Conservation (phyloP, 1,139 yeast genomes). For the Magnusiomyces magnusii region DNA sequence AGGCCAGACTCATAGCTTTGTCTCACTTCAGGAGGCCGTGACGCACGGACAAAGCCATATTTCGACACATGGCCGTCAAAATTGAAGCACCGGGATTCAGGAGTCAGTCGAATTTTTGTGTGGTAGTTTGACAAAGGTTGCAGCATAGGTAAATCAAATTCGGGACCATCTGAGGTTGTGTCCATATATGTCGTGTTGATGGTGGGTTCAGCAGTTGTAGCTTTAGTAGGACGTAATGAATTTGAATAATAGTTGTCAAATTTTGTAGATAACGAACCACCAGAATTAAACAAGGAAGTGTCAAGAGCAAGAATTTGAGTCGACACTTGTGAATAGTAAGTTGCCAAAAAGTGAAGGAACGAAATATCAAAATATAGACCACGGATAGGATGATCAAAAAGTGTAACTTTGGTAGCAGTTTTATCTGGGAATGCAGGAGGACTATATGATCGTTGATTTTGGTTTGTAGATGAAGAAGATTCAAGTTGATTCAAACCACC, state of each 20-base stretch:
- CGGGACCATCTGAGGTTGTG: too few species aligned
- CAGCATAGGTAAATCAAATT: neutral
- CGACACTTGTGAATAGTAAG: neutral
- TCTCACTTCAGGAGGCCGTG: neutral
- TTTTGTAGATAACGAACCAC: too few species aligned
- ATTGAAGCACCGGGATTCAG: conserved; percentile 1
- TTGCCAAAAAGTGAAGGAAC: neutral
- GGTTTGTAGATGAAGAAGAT: neutral
- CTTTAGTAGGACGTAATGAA: neutral
- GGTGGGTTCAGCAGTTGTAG: neutral
- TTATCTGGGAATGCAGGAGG: neutral
- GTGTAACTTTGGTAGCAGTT: neutral
- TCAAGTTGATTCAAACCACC: neutral
- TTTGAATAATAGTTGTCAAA: neutral
- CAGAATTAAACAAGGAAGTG: neutral
- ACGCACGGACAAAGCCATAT: neutral
- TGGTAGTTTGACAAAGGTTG: neutral
- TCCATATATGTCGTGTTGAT: too few species aligned
- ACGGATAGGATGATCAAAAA: neutral
- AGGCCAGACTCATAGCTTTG: neutral
- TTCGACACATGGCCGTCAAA: neutral
- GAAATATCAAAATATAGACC: neutral
- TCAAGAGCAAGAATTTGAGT: neutral
- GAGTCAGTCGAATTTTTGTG: neutral
- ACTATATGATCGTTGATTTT: neutral